A percentile compares a stretch with the other conserved stretches of the same genome.
Conservation (phyloP, 768 basidiomycete genomes). For the Hydnomerulius pinastri region DNA sequence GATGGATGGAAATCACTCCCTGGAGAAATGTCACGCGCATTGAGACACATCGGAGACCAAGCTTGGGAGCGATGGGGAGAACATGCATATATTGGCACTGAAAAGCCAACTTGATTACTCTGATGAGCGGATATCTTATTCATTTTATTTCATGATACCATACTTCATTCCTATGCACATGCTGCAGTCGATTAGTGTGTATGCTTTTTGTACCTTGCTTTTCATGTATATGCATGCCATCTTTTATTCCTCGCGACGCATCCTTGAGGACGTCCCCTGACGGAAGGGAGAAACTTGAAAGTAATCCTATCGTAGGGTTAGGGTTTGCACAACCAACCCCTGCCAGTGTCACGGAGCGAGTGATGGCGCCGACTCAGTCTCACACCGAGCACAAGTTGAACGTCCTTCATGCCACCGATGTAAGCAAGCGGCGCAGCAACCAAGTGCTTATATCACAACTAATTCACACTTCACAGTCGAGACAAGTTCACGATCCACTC, state of each 20-base stretch:
- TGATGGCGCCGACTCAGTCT: too few species aligned
- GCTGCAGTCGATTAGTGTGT: too few species aligned
- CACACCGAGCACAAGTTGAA: too few species aligned
- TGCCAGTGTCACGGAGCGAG: too few species aligned
- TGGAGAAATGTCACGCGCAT: conserved; percentile 39
- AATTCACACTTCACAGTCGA: conserved; percentile 49
- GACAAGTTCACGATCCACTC: conserved; percentile 91
- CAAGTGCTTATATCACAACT: neutral
- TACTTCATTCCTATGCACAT: conserved; percentile 8
- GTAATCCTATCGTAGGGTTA: conserved; percentile 9
- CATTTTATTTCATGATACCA: conserved; percentile 16
- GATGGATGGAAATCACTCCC: conserved; percentile 43
- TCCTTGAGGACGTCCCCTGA: too few species aligned
- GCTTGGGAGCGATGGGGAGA: conserved; percentile 49
- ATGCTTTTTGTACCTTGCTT: neutral
- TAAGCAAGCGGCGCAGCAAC: conserved; percentile 17
- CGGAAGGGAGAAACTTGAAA: too few species aligned
- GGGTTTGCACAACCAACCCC: too few species aligned
- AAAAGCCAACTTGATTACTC: conserved; percentile 31
- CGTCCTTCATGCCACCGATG: conserved; percentile 30
- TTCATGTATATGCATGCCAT: neutral
- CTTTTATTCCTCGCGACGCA: too few species aligned
- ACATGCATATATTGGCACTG: conserved; percentile 16
- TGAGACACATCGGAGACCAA: conserved; percentile 39
- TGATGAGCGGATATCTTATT: conserved; percentile 21